Evolutionary conservation across 441 rosid species (phyloP).

Genomic region (Macaranga tanarius): DNA sequence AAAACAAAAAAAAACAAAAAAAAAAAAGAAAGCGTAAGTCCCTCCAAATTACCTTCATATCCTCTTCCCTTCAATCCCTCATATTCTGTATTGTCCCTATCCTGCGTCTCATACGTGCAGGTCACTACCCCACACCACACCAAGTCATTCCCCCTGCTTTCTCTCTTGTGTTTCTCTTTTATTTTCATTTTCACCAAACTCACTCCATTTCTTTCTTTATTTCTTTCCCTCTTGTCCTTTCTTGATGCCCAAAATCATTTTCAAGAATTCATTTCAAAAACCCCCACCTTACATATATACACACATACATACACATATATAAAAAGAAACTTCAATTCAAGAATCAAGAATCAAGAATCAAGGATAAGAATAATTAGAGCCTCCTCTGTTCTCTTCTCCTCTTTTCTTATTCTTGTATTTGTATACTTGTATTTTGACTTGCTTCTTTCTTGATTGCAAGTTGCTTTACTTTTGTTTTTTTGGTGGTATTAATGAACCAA

Average conservation of each 20-base stretch:
- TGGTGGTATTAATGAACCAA: neutral
- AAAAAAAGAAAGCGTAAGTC: too few species aligned
- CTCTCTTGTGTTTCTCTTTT: neutral
- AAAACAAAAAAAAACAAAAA: too few species aligned
- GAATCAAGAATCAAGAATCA: neutral
- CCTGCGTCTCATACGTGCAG: constrained; percentile 30
- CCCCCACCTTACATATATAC: neutral
- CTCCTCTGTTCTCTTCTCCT: neutral
- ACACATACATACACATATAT: neutral
- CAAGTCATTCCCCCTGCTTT: neutral
- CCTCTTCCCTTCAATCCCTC: constrained; percentile 14
- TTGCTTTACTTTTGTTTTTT: neutral
- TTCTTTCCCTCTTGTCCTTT: neutral
- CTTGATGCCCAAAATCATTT: too few species aligned
- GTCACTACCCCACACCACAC: constrained; percentile 19
- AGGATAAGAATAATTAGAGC: neutral
- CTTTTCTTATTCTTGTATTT: neutral
- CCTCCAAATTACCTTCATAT: neutral
- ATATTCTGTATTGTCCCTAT: constrained; percentile 34
- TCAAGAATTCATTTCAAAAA: neutral
- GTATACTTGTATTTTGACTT: neutral
- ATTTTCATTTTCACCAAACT: neutral
- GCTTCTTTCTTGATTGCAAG: neutral
- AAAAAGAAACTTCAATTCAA: neutral
- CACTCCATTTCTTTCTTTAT: neutral